Conservation (phyloP, 768 basidiomycete genomes). For the Sutorius australiensis region DNA sequence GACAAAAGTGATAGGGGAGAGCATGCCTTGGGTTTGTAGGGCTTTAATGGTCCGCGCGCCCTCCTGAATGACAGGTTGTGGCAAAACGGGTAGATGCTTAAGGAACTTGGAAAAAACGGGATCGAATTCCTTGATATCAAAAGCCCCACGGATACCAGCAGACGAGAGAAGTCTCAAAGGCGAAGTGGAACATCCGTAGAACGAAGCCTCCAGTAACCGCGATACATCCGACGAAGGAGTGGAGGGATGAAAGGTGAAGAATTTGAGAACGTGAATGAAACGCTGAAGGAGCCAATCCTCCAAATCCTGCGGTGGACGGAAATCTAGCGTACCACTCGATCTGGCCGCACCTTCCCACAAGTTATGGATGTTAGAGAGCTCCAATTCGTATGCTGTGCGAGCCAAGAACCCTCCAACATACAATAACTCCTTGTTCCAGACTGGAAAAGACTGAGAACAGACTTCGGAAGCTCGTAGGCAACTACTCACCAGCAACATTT, state of each 20-base stretch:
- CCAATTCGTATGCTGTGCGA: constrained; percentile 10
- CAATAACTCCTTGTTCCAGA: constrained; percentile 79
- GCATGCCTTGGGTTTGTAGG: constrained; percentile 58
- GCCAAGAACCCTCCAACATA: constrained; percentile 10
- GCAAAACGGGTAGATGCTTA: constrained; percentile 70
- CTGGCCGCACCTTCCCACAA: constrained; percentile 51
- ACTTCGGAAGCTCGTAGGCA: neutral
- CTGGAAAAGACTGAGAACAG: constrained; percentile 31
- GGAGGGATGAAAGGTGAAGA: constrained; percentile 86
- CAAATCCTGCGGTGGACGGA: constrained; percentile 38
- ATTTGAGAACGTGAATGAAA: constrained; percentile 76
- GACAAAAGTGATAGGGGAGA: constrained; percentile 71
- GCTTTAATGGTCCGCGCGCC: constrained; percentile 58
- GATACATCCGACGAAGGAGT: constrained; percentile 85
- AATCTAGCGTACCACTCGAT: constrained; percentile 25
- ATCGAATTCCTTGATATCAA: constrained; percentile 54
- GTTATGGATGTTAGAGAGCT: constrained; percentile 18
- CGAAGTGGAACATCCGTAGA: constrained; percentile 30
- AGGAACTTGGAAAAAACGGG: constrained; percentile 69
- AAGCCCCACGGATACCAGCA: constrained; percentile 6
- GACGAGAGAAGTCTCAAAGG: constrained; percentile 10
- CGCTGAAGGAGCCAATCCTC: constrained; percentile 51
- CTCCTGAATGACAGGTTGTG: constrained; percentile 52
- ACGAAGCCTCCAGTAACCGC: constrained; percentile 63
- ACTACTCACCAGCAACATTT: constrained; percentile 3